Percentiles rank a stretch among this genome's conserved stretches.
These are phyloP conservation scores for Stipa capillata DNA, from an alignment of 176 grass and related monocot genomes.

Conservation along the genomic window DNA sequence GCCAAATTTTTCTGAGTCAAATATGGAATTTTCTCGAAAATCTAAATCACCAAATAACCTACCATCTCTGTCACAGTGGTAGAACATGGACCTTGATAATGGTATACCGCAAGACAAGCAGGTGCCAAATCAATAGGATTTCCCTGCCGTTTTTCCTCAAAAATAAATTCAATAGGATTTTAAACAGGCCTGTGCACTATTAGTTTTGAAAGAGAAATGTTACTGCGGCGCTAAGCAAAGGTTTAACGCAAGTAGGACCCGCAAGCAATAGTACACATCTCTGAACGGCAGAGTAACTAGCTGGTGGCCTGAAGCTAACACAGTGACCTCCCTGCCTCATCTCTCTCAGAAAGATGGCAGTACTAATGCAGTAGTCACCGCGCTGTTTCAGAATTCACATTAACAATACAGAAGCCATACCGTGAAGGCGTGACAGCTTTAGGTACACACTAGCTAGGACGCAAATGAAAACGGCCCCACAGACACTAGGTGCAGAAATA, in stretches of 20 bases:
- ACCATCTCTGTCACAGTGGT: too few relatives aligned
- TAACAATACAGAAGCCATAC: background rate
- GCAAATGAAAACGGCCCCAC: background rate
- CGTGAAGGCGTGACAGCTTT: conserved; percentile 4
- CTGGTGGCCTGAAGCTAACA: background rate
- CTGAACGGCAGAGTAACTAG: background rate
- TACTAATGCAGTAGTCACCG: conserved; percentile 8
- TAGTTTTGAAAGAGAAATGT: background rate
- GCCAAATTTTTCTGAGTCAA: too few relatives aligned
- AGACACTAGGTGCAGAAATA: background rate
- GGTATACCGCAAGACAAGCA: background rate
- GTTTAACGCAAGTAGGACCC: background rate
- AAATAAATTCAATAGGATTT: too few relatives aligned
- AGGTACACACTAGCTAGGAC: background rate
- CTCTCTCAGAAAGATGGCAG: background rate
- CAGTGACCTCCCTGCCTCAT: background rate
- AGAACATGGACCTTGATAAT: background rate
- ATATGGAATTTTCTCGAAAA: too few relatives aligned
- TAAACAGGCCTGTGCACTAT: background rate
- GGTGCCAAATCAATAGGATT: background rate
- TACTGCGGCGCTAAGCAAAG: background rate
- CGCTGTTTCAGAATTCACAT: conserved; percentile 14
- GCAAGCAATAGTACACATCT: background rate
- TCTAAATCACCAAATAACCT: too few relatives aligned
- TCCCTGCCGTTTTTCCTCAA: background rate